Base-by-base conservation (phyloP, 768 basidiomycete species). In the Calocera cornea region DNA sequence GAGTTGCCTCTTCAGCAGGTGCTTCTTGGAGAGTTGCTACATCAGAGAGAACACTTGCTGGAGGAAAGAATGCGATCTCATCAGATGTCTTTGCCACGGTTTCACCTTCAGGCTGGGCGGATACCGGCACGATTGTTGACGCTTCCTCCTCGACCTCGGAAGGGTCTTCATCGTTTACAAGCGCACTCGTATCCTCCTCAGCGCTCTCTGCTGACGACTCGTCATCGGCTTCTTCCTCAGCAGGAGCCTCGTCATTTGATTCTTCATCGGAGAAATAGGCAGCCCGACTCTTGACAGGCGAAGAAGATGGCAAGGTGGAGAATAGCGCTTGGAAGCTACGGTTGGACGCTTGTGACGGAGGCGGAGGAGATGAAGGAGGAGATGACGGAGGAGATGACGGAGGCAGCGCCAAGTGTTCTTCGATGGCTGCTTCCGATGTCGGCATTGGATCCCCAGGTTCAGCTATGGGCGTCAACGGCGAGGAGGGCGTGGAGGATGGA, bases 211-310 rank as follows among this genome's bases (percentile, higher is more conserved):
- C 3, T 22, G 7, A 5, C 11, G 54, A 29, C 27, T 60, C 54
- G 24, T 27, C 24, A 33, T 60, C 54, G 24, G 11, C 14, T 60
- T 60, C 54, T 33, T 60, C 54, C 7, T 27, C 24, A 27, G 19
- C 3, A 10, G 27, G 27, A 16, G 16, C 54, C 27, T 60, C 54
- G 11, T 33, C 54, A 33, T 60, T 60, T 33, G 54, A 60, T 19
- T 60, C 54, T 60, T 60, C 54, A 33, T 60, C 54, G 31, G 54
- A 60, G 22, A 60, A 60, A 27, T 60, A 60, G 10, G 54, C 54
- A 27, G 54, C 54, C 31, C 54, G 11, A 2, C 14, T 19, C 2
- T 2, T 60, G 10, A 27, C 14, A 16, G 54, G 54, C 14, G 54
- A 60, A 8, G 54, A 60, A 16, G 54, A 60, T 29, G 54, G 54